phyloP scores from a whole-genome alignment of 768 basidiomycete species.

The Pilatotrama ljubarskyi region DNA sequence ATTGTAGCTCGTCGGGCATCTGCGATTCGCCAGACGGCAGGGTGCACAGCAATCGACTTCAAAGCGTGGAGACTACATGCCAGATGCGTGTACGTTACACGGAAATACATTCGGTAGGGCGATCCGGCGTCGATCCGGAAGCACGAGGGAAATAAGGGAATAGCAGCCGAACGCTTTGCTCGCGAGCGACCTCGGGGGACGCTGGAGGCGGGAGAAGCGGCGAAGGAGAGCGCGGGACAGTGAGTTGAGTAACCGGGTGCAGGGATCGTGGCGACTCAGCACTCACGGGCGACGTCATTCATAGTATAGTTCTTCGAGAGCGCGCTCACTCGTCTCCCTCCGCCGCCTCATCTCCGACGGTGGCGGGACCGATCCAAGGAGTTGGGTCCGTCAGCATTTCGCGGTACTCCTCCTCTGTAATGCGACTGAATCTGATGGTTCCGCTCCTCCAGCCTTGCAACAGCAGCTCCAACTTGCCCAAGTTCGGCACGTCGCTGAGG shows the following conservation, averaged over 20 bases:
- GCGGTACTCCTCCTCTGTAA: conserved; percentile 24
- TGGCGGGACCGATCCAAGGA: conserved; percentile 16
- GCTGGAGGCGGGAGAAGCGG: conserved; percentile 1
- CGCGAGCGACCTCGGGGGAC: background rate
- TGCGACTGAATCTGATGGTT: conserved; percentile 26
- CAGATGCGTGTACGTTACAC: conserved; percentile 13
- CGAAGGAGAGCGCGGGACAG: background rate
- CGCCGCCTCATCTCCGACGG: background rate
- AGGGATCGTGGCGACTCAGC: background rate
- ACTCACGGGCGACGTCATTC: background rate
- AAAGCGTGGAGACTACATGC: conserved; percentile 16
- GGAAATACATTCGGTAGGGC: conserved; percentile 5
- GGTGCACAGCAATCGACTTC: conserved; percentile 10
- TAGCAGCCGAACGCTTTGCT: conserved; percentile 14
- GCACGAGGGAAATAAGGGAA: background rate
- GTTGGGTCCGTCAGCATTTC: conserved; percentile 16
- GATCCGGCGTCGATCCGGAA: conserved; percentile 9
- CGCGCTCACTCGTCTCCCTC: background rate
- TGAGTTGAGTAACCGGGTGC: background rate
- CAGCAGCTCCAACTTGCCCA: conserved; percentile 29
- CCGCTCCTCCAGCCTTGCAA: conserved; percentile 30
- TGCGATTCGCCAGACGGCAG: background rate
- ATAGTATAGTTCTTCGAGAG: background rate
- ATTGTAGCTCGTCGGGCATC: conserved; percentile 10
- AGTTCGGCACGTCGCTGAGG: conserved; percentile 32